A percentile compares a stretch with the other conserved stretches of the same genome.
Evolutionary conservation across 164 flowering plant genomes (phyloP).

Genomic region (Berberis vulgaris): DNA sequence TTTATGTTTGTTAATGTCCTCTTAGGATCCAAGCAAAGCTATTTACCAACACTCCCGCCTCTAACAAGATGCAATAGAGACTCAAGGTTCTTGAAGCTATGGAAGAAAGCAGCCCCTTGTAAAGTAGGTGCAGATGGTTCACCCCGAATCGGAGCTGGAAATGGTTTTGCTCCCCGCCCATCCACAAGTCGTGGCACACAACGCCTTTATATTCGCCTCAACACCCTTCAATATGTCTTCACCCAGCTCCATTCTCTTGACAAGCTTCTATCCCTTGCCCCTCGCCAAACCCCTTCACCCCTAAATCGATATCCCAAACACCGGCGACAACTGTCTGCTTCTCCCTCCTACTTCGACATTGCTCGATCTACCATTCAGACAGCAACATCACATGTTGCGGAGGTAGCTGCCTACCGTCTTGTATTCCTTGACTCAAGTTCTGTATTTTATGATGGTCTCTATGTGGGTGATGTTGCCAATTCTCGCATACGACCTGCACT

Average conservation of each 20-base stretch:
- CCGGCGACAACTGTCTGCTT: slow-evolving; percentile 18
- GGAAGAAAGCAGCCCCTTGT: slow-evolving; percentile 68
- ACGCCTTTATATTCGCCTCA: slow-evolving; percentile 88
- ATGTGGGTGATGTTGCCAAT: slow-evolving; percentile 46
- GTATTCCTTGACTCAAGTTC: slow-evolving; percentile 69
- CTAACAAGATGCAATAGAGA: slow-evolving; percentile 78
- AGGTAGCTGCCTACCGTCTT: slow-evolving; percentile 88
- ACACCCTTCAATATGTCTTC: slow-evolving; percentile 75
- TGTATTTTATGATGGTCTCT: slow-evolving; percentile 63
- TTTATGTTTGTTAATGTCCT: not conserved
- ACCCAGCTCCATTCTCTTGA: slow-evolving; percentile 60
- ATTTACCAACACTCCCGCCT: slow-evolving; percentile 74
- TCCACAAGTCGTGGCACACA: slow-evolving; percentile 95
- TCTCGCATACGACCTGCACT: slow-evolving; percentile 67
- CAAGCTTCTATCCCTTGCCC: slow-evolving; percentile 52
- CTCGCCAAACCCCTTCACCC: slow-evolving; percentile 28
- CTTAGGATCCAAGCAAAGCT: slow-evolving; percentile 64
- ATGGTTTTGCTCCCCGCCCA: slow-evolving; percentile 61
- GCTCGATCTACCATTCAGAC: slow-evolving; percentile 44
- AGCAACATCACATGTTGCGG: slow-evolving; percentile 60
- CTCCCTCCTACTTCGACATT: slow-evolving; percentile 50
- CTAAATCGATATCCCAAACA: slow-evolving; percentile 20
- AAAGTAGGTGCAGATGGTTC: slow-evolving; percentile 24
- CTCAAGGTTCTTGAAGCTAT: slow-evolving; percentile 52
- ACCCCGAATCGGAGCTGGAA: slow-evolving; percentile 10